Evolutionary conservation across 2,329 filamentous ascomycete genomes (phyloP), one percentile per base, ranked within the genome.

Genomic region (Penicillium sp.): DNA sequence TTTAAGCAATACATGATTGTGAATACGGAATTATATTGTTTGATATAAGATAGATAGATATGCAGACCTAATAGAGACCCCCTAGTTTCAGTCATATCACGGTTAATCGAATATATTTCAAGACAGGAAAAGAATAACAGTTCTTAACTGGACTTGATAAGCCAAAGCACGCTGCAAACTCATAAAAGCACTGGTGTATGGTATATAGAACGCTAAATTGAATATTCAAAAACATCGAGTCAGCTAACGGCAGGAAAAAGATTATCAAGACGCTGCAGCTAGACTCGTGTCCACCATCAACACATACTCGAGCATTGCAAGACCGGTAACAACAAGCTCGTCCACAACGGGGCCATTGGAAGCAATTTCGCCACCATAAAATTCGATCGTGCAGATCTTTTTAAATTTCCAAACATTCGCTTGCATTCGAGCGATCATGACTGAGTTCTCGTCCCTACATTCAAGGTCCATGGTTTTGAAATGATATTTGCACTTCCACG

Each of bases 281-380:
- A n/a, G 6, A 24, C 2, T 2, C 0, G 42, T 16, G 26, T 46
- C 21, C 16, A 24, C 33, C 28, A 53, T 28, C 9, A 38, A 14
- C 28, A 53, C 51, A 53, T 53, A 53, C 51, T 53, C 42, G 20
- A 46, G n/a, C 26, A 53, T 33, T 7, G 26, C 43, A 14, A 33
- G 12, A 5, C 51, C 51, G 3, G 42, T 53, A 33, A 53, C 42
- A 6, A 53, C 51, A 20, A 53, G 28, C 20, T 53, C 51, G 3
- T 53, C 51, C 43, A 53, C 24, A 18, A 30, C 3, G 16, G 7
- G 20, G 11, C 33, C 6, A 12, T 52, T 11, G 14, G 16, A 11
- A 5, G 16, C 18, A 3, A 5, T 11, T 18, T 26, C 23, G 1
- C 14, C 21, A n/a, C 12, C 24, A 8, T n/a, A 26, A 16, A 53